These are phyloP conservation scores for Strobilomyces confusus DNA, from an alignment of 768 basidiomycete genomes.

Conservation along the genomic window DNA sequence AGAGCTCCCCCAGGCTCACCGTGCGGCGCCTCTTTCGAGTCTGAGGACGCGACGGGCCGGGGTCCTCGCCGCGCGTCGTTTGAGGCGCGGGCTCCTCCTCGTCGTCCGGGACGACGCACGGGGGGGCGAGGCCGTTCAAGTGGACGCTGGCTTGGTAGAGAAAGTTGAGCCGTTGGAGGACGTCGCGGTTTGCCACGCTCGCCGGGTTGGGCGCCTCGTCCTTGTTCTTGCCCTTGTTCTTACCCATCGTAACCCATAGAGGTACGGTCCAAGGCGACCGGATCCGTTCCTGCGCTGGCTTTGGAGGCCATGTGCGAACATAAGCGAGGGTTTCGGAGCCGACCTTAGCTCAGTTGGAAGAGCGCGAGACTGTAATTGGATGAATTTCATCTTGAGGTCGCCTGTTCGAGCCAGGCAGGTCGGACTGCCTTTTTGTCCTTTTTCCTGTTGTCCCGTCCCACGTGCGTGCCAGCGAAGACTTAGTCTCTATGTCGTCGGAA, in stretches of 20 bases:
- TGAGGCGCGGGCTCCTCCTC: background rate
- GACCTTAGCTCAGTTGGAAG: slow-evolving; percentile 45
- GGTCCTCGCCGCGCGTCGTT: background rate
- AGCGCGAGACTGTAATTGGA: slow-evolving; percentile 45
- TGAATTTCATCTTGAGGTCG: slow-evolving; percentile 38
- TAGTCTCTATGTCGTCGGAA: too few relatives aligned
- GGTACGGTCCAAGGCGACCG: too few relatives aligned
- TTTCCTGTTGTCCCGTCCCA: too few relatives aligned
- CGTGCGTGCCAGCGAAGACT: too few relatives aligned
- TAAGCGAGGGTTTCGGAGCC: background rate
- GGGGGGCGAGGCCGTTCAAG: slow-evolving; percentile 39
- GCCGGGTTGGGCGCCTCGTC: slow-evolving; percentile 54
- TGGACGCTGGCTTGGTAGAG: slow-evolving; percentile 78
- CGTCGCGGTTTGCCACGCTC: slow-evolving; percentile 63
- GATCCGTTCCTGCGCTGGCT: too few relatives aligned
- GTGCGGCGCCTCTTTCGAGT: slow-evolving; percentile 26
- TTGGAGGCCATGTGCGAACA: background rate
- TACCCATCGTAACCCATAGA: too few relatives aligned
- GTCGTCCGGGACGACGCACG: background rate
- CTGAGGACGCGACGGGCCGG: background rate
- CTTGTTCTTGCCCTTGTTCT: slow-evolving; percentile 55
- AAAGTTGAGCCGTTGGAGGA: slow-evolving; percentile 80
- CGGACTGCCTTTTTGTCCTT: slow-evolving; percentile 16
- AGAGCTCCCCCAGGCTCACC: slow-evolving; percentile 45
- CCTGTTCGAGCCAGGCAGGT: slow-evolving; percentile 43